These are phyloP conservation scores for Pirum gemmata DNA, from an alignment of 78 protist genomes.

Conservation along the genomic window DNA sequence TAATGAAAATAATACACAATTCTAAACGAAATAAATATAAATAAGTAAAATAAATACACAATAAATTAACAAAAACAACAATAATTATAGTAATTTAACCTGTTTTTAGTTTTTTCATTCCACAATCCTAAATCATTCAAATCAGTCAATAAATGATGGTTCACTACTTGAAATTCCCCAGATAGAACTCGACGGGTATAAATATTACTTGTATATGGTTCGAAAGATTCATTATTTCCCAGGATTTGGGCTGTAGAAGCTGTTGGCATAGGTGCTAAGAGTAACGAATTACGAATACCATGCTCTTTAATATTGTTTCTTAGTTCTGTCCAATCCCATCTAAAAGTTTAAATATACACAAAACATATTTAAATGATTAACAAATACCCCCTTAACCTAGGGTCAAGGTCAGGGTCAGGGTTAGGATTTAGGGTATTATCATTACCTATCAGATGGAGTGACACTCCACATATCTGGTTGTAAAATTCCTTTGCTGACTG, in stretches of 20 bases:
- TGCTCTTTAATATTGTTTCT: slow-evolving; percentile 30
- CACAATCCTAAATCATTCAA: slow-evolving; percentile 73
- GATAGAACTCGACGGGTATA: slow-evolving; percentile 84
- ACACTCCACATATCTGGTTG: slow-evolving; percentile 95
- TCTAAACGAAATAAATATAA: too few species aligned
- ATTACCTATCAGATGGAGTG: slow-evolving; percentile 55
- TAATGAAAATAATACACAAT: too few species aligned
- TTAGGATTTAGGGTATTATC: too few species aligned
- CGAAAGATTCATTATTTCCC: slow-evolving; percentile 96
- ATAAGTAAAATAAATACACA: too few species aligned
- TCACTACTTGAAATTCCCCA: slow-evolving; percentile 92
- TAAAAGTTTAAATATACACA: too few species aligned
- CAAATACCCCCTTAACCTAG: too few species aligned
- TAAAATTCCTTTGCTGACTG: slow-evolving; percentile 55
- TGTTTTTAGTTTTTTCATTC: too few species aligned
- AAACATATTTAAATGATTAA: too few species aligned
- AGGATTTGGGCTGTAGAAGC: slow-evolving; percentile 96
- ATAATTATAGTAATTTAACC: too few species aligned
- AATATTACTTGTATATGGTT: slow-evolving; percentile 94
- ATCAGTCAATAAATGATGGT: slow-evolving; percentile 86
- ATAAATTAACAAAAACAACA: too few species aligned
- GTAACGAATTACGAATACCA: slow-evolving; percentile 90
- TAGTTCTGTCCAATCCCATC: slow-evolving; percentile 71
- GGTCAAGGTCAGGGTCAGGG: too few species aligned
- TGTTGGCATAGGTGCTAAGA: slow-evolving; percentile 99